phyloP scores from a whole-genome alignment of 2,329 filamentous ascomycete genomes.

The Talaromyces sp. region DNA sequence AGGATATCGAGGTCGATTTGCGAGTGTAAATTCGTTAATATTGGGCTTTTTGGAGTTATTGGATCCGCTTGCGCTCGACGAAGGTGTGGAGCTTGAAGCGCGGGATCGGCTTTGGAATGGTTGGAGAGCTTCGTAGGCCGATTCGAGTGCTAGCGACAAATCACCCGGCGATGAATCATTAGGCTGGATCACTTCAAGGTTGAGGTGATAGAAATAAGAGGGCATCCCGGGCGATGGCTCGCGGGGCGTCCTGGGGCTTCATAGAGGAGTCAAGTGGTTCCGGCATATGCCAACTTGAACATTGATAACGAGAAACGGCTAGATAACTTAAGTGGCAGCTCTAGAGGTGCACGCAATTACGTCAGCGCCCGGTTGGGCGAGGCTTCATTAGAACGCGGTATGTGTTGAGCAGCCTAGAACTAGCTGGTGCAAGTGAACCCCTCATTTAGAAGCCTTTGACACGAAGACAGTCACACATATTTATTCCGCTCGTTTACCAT shows the following conservation, averaged over 20 bases:
- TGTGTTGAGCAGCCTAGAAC: too few species aligned
- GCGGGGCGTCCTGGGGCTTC: conserved; percentile 16
- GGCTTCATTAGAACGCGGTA: too few species aligned
- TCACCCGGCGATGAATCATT: conserved; percentile 6
- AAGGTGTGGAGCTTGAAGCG: conserved; percentile 17
- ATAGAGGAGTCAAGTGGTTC: neutral
- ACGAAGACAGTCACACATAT: too few species aligned
- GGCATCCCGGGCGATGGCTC: conserved; percentile 52
- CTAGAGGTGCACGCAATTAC: too few species aligned
- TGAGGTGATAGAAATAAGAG: conserved; percentile 66
- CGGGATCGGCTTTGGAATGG: conserved; percentile 37
- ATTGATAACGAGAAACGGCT: neutral
- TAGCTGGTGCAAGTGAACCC: too few species aligned
- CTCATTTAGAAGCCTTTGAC: too few species aligned
- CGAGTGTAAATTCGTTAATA: conserved; percentile 6
- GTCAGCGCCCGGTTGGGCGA: too few species aligned
- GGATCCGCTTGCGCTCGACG: conserved; percentile 9
- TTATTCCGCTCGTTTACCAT: too few species aligned
- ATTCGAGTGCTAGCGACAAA: conserved; percentile 36
- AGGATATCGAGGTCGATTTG: conserved; percentile 3
- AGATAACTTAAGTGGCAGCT: too few species aligned
- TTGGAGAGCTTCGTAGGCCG: conserved; percentile 40
- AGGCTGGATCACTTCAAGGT: conserved; percentile 57
- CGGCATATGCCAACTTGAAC: neutral
- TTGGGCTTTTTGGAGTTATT: neutral